phyloP scores from a whole-genome alignment of 352 stramenopile species.

The Phytophthora tentaculata region DNA sequence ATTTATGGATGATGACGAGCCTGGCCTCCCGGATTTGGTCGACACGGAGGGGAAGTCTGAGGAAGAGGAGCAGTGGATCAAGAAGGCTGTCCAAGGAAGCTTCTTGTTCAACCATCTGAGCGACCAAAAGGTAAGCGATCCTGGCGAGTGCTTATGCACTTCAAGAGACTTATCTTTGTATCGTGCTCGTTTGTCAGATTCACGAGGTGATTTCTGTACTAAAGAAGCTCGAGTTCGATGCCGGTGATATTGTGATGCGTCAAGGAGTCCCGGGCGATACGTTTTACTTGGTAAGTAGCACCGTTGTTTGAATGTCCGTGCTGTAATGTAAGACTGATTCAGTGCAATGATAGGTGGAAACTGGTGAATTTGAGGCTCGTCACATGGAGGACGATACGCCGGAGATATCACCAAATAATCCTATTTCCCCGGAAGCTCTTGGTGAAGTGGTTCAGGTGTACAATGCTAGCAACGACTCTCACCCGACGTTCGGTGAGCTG shows the following conservation, averaged over 20 bases:
- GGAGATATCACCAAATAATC: slow-evolving; percentile 24
- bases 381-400: slow-evolving; percentile 44
- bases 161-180: neutral
- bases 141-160: neutral
- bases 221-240: slow-evolving; percentile 80
- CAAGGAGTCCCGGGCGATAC: slow-evolving; percentile 93
- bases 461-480: slow-evolving; percentile 57
- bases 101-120: slow-evolving; percentile 94
- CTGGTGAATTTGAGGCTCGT: slow-evolving; percentile 81
- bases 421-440: slow-evolving; percentile 42
- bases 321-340: slow-evolving; percentile 3
- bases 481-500: slow-evolving; percentile 88
- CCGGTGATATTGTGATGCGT: slow-evolving; percentile 91
- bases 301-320: neutral
- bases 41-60: slow-evolving; percentile 68
- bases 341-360: slow-evolving; percentile 56
- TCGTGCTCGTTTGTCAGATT: slow-evolving; percentile 40
- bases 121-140: slow-evolving; percentile 73
- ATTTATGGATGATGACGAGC: slow-evolving; percentile 46
- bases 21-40: slow-evolving; percentile 26
- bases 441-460: slow-evolving; percentile 81
- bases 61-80: slow-evolving; percentile 86
- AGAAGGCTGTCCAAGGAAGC: slow-evolving; percentile 89
- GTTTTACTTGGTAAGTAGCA: slow-evolving; percentile 90
- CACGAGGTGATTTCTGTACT: slow-evolving; percentile 90